Evolutionary conservation across 2,329 filamentous ascomycete genomes (phyloP).

Genomic region (Beauveria rudraprayagi): DNA sequence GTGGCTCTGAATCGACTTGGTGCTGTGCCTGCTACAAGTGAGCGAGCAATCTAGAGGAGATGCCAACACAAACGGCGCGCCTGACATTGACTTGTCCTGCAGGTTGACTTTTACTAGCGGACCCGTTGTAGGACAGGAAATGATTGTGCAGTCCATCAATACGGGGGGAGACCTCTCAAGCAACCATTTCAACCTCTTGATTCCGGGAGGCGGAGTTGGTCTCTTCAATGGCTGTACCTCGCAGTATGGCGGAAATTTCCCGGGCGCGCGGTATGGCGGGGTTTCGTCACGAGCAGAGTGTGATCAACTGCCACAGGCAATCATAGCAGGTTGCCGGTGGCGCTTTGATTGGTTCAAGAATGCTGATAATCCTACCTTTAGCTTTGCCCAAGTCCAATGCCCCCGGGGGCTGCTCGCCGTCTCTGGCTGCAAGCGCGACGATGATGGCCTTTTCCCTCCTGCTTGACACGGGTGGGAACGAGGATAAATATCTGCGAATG

Average conservation of each 20-base stretch:
- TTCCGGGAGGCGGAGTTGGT: constrained; percentile 48
- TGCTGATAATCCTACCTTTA: constrained; percentile 48
- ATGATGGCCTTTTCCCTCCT: constrained; percentile 17
- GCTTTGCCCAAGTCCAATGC: constrained; percentile 48
- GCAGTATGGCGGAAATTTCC: constrained; percentile 33
- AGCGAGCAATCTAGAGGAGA: constrained; percentile 13
- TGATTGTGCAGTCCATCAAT: constrained; percentile 58
- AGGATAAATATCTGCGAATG: background rate
- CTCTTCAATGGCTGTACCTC: constrained; percentile 44
- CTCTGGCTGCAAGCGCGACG: constrained; percentile 27
- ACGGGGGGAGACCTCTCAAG: constrained; percentile 48
- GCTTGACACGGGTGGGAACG: background rate
- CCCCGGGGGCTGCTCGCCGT: constrained; percentile 38
- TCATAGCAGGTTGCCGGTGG: constrained; percentile 53
- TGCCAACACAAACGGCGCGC: too few relatives aligned
- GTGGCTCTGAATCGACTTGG: constrained; percentile 50
- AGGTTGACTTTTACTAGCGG: constrained; percentile 43
- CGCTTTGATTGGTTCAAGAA: constrained; percentile 57
- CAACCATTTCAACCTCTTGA: constrained; percentile 53
- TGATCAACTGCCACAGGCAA: constrained; percentile 40
- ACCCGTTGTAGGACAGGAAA: constrained; percentile 48
- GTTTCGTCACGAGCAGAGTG: constrained; percentile 43
- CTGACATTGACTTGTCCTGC: too few relatives aligned
- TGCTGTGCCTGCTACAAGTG: constrained; percentile 58
- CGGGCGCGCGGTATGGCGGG: constrained; percentile 50